Percentiles rank a stretch among this genome's conserved stretches.
phyloP scores from a whole-genome alignment of 1,139 yeast species.

The Taphrina confusa region DNA sequence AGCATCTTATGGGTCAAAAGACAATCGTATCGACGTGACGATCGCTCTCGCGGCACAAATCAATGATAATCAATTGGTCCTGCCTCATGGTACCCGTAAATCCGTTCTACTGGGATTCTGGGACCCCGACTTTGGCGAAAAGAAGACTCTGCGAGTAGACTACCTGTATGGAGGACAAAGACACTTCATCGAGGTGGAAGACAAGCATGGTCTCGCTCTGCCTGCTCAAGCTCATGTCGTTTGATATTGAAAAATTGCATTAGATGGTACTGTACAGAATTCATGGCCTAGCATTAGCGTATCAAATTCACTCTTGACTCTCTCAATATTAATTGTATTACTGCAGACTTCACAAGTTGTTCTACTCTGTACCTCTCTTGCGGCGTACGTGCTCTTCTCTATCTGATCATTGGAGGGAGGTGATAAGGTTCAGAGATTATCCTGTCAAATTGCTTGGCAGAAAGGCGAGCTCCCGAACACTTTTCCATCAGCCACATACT shows the following conservation, averaged over 20 bases:
- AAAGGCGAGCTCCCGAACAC: no score
- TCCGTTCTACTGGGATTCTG: constrained; percentile 31
- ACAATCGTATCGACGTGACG: constrained; percentile 33
- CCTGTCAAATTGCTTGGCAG: no score
- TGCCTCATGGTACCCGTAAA: constrained; percentile 23
- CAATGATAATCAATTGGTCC: constrained; percentile 31
- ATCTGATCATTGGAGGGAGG: no score
- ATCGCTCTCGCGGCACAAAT: constrained; percentile 35
- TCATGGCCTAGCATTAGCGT: constrained; percentile 12
- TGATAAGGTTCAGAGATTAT: no score
- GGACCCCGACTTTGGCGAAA: constrained; percentile 37
- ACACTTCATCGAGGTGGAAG: constrained; percentile 35
- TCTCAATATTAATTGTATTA: no score
- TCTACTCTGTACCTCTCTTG: no score
- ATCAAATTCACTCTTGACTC: not conserved
- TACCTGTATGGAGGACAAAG: constrained; percentile 30
- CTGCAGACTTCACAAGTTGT: no score
- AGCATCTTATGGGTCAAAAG: constrained; percentile 24
- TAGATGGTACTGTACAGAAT: not conserved
- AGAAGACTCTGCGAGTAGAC: constrained; percentile 32
- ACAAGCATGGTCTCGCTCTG: constrained; percentile 33
- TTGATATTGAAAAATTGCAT: not conserved
- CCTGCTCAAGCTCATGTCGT: constrained; percentile 17
- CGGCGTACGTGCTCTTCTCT: no score
- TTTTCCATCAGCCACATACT: no score